A percentile compares a stretch with the other conserved stretches of the same genome.
These are phyloP conservation scores for Phoma sp. DNA, from an alignment of 2,329 filamentous ascomycete genomes.

Conservation along the genomic window DNA sequence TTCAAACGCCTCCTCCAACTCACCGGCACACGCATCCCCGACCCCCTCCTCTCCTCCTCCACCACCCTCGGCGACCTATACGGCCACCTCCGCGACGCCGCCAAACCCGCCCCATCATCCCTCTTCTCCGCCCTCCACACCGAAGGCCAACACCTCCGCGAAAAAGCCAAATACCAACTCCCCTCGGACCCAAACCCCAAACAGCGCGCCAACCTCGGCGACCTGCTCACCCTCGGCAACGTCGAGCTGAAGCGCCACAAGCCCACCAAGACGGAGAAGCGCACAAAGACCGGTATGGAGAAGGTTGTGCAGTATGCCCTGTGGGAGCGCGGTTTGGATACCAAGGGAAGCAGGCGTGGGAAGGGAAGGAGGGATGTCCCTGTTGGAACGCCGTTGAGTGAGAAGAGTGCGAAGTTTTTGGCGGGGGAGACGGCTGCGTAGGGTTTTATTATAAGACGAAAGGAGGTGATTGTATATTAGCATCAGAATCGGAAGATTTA, in stretches of 20 bases:
- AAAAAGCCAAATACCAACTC: conserved; percentile 10
- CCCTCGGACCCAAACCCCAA: not conserved
- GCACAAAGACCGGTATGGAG: conserved; percentile 75
- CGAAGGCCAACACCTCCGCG: conserved; percentile 32
- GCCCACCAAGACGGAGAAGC: conserved; percentile 74
- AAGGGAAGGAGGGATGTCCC: not conserved
- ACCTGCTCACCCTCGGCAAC: conserved; percentile 59
- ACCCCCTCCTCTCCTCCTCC: conserved; percentile 65
- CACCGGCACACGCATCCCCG: conserved; percentile 77
- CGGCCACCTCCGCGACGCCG: conserved; percentile 43
- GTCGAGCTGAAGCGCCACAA: conserved; percentile 71
- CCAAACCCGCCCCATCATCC: conserved; percentile 57
- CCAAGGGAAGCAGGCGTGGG: not conserved
- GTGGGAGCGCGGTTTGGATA: conserved; percentile 27
- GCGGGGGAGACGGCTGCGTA: not conserved
- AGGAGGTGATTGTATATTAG: no score
- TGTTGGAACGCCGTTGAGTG: conserved; percentile 7
- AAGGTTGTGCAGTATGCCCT: conserved; percentile 81
- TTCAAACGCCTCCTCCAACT: conserved; percentile 82
- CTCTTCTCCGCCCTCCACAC: conserved; percentile 66
- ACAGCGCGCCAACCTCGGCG: conserved; percentile 29
- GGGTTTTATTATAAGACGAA: no score
- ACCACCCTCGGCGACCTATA: conserved; percentile 50
- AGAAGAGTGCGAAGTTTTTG: conserved; percentile 5
- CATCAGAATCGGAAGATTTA: no score